Evolutionary conservation across 345 rosid genomes (phyloP).

Genomic region (Populus davidiana): DNA sequence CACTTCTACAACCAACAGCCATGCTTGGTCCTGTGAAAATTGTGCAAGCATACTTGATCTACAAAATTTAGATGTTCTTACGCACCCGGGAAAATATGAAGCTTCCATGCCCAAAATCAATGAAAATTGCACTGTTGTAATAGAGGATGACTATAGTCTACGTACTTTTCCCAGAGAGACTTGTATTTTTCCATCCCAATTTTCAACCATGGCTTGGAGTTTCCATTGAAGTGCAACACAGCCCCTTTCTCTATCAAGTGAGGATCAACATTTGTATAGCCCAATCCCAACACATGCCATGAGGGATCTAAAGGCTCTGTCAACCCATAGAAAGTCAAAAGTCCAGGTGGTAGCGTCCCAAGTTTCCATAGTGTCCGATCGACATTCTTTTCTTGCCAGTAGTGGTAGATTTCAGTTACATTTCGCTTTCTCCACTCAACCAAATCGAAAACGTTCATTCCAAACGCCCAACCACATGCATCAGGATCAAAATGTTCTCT

Average conservation of each 20-base stretch:
- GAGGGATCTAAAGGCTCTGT: slow-evolving; percentile 73
- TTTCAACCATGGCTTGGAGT: slow-evolving; percentile 96
- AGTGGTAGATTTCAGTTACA: slow-evolving; percentile 86
- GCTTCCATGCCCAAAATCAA: slow-evolving; percentile 28
- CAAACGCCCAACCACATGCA: slow-evolving; percentile 98
- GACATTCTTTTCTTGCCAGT: slow-evolving; percentile 88
- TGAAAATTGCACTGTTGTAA: slow-evolving; percentile 89
- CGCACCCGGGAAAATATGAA: neutral
- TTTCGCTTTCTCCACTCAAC: slow-evolving; percentile 86
- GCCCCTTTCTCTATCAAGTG: slow-evolving; percentile 84
- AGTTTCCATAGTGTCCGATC: slow-evolving; percentile 92
- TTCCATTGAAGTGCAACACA: slow-evolving; percentile 89
- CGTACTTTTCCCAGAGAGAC: slow-evolving; percentile 85
- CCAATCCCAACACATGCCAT: slow-evolving; percentile 93
- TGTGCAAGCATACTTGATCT: slow-evolving; percentile 35
- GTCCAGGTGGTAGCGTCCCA: slow-evolving; percentile 87
- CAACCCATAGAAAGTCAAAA: slow-evolving; percentile 82
- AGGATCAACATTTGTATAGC: slow-evolving; percentile 76
- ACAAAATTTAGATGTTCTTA: slow-evolving; percentile 13
- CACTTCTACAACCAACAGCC: slow-evolving; percentile 33
- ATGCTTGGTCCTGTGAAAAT: slow-evolving; percentile 49
- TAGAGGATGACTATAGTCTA: slow-evolving; percentile 77
- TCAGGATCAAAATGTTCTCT: slow-evolving; percentile 89
- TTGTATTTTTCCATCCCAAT: slow-evolving; percentile 92
- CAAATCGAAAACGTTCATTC: slow-evolving; percentile 87